Conservation (phyloP, 768 basidiomycete genomes). For the Kwoniella botswanensis region DNA sequence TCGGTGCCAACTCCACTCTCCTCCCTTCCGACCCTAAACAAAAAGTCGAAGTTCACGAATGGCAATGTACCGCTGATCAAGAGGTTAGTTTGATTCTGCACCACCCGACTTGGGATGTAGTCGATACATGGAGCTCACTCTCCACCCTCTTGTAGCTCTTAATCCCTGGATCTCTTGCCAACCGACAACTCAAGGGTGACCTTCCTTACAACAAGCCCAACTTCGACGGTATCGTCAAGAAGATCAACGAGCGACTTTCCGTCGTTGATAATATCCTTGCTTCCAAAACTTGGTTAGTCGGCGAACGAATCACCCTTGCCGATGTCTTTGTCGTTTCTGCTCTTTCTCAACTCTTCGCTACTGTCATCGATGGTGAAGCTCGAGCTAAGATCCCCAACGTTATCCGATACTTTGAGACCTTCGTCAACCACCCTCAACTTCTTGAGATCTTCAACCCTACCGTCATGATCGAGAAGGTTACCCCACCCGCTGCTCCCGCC, state of each 20-base stretch:
- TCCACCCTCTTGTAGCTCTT: conserved; percentile 40
- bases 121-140: neutral
- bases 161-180: conserved; percentile 61
- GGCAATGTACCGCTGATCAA: conserved; percentile 74
- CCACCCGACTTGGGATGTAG: neutral
- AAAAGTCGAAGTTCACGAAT: conserved; percentile 80
- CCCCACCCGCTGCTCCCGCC: conserved; percentile 71
- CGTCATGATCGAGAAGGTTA: conserved; percentile 70
- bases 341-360: conserved; percentile 64
- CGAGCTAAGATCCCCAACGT: conserved; percentile 75
- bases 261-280: conserved; percentile 76
- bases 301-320: conserved; percentile 91
- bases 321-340: conserved; percentile 74
- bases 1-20: conserved; percentile 78
- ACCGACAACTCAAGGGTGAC: conserved; percentile 60
- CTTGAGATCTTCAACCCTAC: conserved; percentile 69
- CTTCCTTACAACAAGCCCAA: conserved; percentile 77
- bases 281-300: conserved; percentile 85
- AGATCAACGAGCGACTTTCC: conserved; percentile 64
- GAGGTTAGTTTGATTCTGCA: conserved; percentile 62
- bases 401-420: conserved; percentile 83
- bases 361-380: conserved; percentile 68
- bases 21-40: conserved; percentile 71
- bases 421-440: conserved; percentile 80
- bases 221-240: conserved; percentile 47